Percentiles rank a stretch among this genome's conserved stretches.
Evolutionary conservation across 1,284 basidiomycete genomes (phyloP).

Genomic region (Neotropicomus parvogracilis): DNA sequence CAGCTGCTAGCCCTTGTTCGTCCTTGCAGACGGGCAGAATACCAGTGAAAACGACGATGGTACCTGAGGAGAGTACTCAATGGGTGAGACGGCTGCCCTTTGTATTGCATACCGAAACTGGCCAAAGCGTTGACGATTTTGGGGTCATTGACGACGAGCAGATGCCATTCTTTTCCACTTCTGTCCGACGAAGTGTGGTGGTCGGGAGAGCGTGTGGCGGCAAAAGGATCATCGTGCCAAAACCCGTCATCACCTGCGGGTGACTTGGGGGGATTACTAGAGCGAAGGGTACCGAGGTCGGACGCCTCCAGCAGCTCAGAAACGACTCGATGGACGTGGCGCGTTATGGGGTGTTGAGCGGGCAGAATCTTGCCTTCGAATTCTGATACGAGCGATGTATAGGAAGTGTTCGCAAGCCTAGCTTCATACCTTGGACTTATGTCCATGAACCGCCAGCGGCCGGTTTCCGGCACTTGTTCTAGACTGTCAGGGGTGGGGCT

Average conservation of each 20-base stretch:
- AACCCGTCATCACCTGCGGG: conserved; percentile 9
- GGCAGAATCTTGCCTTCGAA: conserved; percentile 64
- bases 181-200: conserved; percentile 24
- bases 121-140: conserved; percentile 81
- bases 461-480: conserved; percentile 79
- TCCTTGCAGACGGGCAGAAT: conserved; percentile 79
- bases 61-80: conserved; percentile 38
- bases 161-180: conserved; percentile 57
- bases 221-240: conserved; percentile 26
- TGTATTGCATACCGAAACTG: conserved; percentile 54
- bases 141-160: conserved; percentile 79
- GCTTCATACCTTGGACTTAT: conserved; percentile 60
- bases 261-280: conserved; percentile 12
- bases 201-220: conserved; percentile 24
- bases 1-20: conserved; percentile 81
- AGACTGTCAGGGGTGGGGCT: conserved; percentile 44
- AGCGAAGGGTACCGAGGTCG: conserved; percentile 51
- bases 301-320: conserved; percentile 71
- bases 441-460: conserved; percentile 83
- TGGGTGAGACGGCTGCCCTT: not conserved
- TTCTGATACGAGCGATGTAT: conserved; percentile 51
- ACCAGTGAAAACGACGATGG: conserved; percentile 87
- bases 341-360: conserved; percentile 60
- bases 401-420: conserved; percentile 49
- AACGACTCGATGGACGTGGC: conserved; percentile 69